Evolutionary conservation across 2,329 filamentous ascomycete species (phyloP), one percentile per base, ranked within the genome.

Genomic region (Periconia sp.): DNA sequence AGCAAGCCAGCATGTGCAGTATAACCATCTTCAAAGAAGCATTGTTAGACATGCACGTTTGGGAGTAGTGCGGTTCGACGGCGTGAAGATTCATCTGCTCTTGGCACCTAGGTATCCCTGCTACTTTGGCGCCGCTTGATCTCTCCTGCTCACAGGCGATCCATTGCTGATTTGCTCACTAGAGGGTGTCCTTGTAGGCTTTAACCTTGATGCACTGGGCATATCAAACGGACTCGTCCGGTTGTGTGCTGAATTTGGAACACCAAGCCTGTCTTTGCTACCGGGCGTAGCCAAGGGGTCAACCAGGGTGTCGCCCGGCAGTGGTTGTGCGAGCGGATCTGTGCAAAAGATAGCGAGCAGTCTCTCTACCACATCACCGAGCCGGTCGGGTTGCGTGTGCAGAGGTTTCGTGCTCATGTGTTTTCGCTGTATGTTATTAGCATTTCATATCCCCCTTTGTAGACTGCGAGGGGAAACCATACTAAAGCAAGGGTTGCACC

Each of bases 351-450:
- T 69, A 0, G 61, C 66, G 1, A 82, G 66, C 1, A 82, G 61
- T 54, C 70, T 72, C 48, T 82, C 79, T 1, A 80, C 79, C 0
- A 75, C 71, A 46, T 81, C 77, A 17, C 78, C 72, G 37, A 82
- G 59, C n/a, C 62, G 65, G 41, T 78, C 76, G 0, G 72, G 68
- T n/a, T 76, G 72, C 13, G 66, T 59, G 45, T 75, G 70, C 6
- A 82, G 62, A 6, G 72, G 61, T 41, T 64, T 64, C 0, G 57
- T 63, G 0, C 62, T 37, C 14, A 81, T 77, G 52, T 76, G 66
- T 18, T 70, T 70, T 47, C 79, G 69, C 66, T 73, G 43, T 8
- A 31, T 18, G 33, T 6, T 14, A 45, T 43, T 44, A 55, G 50
- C 19, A n/a, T 43, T 31, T 33, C 48, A 33, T 11, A 40, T 23